A percentile compares a stretch with the other conserved stretches of the same genome.
Evolutionary conservation across 345 rosid species (phyloP).

Genomic region (Balakata baccata): DNA sequence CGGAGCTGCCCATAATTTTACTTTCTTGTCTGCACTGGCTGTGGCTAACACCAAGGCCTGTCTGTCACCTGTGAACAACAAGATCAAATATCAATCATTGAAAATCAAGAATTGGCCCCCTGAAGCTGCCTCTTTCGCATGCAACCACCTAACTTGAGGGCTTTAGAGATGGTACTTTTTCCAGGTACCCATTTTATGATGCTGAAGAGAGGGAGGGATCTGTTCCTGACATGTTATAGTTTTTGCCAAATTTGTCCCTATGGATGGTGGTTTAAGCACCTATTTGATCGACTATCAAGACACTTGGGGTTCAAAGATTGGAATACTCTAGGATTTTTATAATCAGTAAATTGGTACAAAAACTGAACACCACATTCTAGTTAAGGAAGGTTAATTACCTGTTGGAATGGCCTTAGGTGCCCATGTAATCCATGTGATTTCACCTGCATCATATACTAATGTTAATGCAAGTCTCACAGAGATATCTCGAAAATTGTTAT

Average conservation of each 20-base stretch:
- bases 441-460: constrained; percentile 48
- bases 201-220: too few species aligned
- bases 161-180: too few species aligned
- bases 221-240: too few species aligned
- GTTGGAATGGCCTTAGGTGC: constrained; percentile 56
- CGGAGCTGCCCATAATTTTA: constrained; percentile 86
- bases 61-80: constrained; percentile 48
- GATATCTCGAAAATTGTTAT: background rate
- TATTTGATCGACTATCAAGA: too few species aligned
- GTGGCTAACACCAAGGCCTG: constrained; percentile 58
- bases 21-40: constrained; percentile 79
- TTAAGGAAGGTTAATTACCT: constrained; percentile 43
- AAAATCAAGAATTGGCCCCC: background rate
- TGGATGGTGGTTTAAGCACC: too few species aligned
- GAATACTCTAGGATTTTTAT: background rate
- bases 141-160: background rate
- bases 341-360: background rate
- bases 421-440: constrained; percentile 78
- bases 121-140: background rate
- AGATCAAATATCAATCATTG: background rate
- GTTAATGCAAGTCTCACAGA: constrained; percentile 9
- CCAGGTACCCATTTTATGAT: too few species aligned
- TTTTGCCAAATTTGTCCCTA: too few species aligned
- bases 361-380: background rate
- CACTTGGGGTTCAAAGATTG: background rate